Evolutionary conservation across 768 basidiomycete species (phyloP), one percentile per base, ranked within the genome.

Genomic region (Cystofilobasidium capitatum): DNA sequence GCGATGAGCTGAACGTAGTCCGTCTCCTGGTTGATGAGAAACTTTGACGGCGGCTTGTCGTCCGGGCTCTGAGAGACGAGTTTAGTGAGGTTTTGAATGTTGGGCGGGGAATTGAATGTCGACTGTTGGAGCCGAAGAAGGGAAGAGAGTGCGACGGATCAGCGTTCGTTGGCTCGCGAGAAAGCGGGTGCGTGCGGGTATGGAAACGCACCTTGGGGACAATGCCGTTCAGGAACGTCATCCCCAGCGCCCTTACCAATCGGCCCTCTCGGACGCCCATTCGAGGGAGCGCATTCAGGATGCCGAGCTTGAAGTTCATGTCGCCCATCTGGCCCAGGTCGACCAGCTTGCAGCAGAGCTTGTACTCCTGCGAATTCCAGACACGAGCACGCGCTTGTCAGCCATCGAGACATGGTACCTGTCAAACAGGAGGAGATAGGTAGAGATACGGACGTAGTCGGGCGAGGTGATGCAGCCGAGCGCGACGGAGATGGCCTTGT

Each of bases 1-100:
- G 65, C 44, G 6, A 59, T 36, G 35, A 66, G 57, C 22, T 66
- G 44, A 22, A 37, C 65, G 59, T 66, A 66, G 58, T 60, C 65
- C 14, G 45, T 66, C 16, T 51, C 29, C 2, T 17, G 16, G 33
- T 49, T 13, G 42, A 65, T 58, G 65, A 42, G 35, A 22, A 65
- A 58, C 29, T 14, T 42, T 20, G 65, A 59, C 10, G 26, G 40
- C 35, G 39, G 65, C 40, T 58, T 33, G n/a, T 45, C 55, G 58
- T 29, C 29, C 39, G 33, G 16, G 13, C 33, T 20, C 29, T 63
- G 65, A 13, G 65, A 58, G 37, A 65, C 24, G 42, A 65, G 57
- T 24, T 16, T 22, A 31, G 57, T 24, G 17, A 65, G 22, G 36
- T 9, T 39, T 35, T 20, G 16, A 6, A 65, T 10, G 36, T 54